Evolutionary conservation across 179 eudicot genomes (phyloP), one percentile per base, ranked within the genome.

Genomic region (Beta macrorhiza): DNA sequence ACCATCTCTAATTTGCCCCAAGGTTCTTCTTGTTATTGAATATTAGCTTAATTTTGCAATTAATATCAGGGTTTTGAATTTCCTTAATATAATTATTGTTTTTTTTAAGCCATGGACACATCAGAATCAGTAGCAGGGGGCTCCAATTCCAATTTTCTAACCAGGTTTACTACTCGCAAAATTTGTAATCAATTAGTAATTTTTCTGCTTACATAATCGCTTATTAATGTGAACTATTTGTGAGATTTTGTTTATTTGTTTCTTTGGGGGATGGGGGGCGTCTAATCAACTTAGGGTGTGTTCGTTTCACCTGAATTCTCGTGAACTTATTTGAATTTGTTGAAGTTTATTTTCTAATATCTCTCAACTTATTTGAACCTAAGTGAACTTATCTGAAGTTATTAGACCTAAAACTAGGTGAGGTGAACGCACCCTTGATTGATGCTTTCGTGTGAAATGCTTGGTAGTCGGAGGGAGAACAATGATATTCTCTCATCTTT

Each of bases 41-140:
- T n/a, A 42, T 76, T 55, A 47, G 57, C 32, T 81, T 63, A 15
- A 20, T 75, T 52, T 47, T 61, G 19, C 37, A 20, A 11, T 51
- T 20, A 44, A 7, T 5, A 53, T 29, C 73, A 53, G 69, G 37
- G 58, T 74, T 49, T 45, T 55, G 6, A 6, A 8, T 37, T 75
- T 32, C 5, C 11, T 1, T 29, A 37, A 3, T 58, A 58, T 4
- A 58, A 58, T 16, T 15, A 10, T 49, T 15, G 22, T n/a, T 57
- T 10, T 80, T 44, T 44, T 56, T 67, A 87, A 92, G 97, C 91
- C 22, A 92, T 92, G 97, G 92, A 92, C 73, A 89, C 90, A 0
- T 90, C 93, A 19, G 97, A 91, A 79, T 59, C 89, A 25, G 87
- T 71, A 19, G 89, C 69, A 10, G 63, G 84, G 13, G 25, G 19